Base-by-base conservation (phyloP, 116 monocot species). In the Phalaenopsis hybrid region DNA sequence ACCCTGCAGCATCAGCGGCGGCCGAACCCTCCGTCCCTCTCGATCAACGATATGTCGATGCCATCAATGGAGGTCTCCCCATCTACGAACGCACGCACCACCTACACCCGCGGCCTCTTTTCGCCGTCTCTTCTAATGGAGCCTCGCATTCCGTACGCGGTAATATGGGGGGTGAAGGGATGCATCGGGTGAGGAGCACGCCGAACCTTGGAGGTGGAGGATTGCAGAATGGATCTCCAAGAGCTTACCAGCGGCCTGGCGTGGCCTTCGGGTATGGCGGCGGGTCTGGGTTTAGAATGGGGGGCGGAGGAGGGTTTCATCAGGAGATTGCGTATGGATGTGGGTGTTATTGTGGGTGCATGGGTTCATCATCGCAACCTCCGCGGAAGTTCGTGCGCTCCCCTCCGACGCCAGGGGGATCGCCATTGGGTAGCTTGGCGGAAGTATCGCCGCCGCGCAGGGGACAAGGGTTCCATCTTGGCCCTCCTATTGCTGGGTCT, bases 161-260 rank as follows among this genome's bases (percentile, higher is more conserved):
- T 6, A 49, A 82, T 0, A 48, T 48, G 48, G 23, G 63, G 2
- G 23, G 63, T 6, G 55, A 15, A 55, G 55, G 63, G n/a, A 81
- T 90, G 83, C 84, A 84, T 2, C 81, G 90, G 2, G 90, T 88
- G 8, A 78, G 77, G 44, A 90, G 90, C 84, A 90, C 90, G n/a
- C 90, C 90, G 0, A 82, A 88, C 78, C 78, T 90, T 34, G 44
- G 79, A 44, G 46, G 23, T 21, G 51, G 23, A n/a, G 28, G 51
- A 4, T 51, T 48, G 2, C 76, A 28, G 11, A 23, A 23, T 11
- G 28, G 51, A 9, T 77, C 77, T 1, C 77, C 77, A 17, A 51
- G 28, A 51, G 52, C 77, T 20, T 77, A 77, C 28, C 23, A 50
- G 77, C 28, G 28, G 31, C 28, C 77, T 13, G 15, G 51, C 12